Evolutionary conservation across 805 yeast genomes (phyloP).

Genomic region (Wickerhamiella hasegawae): DNA sequence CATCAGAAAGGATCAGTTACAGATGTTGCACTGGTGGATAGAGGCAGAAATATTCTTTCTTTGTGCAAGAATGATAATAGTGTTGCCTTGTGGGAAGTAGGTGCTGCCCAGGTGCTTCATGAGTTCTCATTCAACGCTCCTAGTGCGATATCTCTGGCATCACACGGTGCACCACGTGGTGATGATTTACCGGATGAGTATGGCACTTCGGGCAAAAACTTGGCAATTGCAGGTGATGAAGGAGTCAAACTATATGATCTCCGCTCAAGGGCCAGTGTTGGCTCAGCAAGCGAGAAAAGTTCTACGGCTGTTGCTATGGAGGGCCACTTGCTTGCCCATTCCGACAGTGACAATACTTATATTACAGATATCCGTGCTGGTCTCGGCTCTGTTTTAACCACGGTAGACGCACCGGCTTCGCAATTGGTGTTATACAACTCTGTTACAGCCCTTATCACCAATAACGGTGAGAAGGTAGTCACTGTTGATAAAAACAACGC

Average conservation of each 20-base stretch:
- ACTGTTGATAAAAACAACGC: neutral
- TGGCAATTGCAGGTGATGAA: neutral
- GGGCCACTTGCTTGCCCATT: too few species aligned
- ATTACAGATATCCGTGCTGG: too few species aligned
- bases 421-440: neutral
- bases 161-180: too few species aligned
- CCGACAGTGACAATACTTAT: too few species aligned
- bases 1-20: conserved; percentile 36
- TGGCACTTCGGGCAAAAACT: neutral
- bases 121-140: conserved; percentile 25
- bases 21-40: conserved; percentile 36
- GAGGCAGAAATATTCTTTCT: conserved; percentile 52
- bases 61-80: conserved; percentile 34
- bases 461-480: neutral
- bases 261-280: too few species aligned
- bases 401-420: neutral
- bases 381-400: neutral
- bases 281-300: too few species aligned
- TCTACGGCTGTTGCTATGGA: too few species aligned
- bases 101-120: conserved; percentile 32
- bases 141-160: conserved; percentile 1
- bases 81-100: conserved; percentile 55
- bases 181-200: too few species aligned
- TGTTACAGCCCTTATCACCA: neutral
- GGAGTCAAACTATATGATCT: neutral